phyloP scores from a whole-genome alignment of 495 filamentous ascomycete species.

The Poronia punctata region DNA sequence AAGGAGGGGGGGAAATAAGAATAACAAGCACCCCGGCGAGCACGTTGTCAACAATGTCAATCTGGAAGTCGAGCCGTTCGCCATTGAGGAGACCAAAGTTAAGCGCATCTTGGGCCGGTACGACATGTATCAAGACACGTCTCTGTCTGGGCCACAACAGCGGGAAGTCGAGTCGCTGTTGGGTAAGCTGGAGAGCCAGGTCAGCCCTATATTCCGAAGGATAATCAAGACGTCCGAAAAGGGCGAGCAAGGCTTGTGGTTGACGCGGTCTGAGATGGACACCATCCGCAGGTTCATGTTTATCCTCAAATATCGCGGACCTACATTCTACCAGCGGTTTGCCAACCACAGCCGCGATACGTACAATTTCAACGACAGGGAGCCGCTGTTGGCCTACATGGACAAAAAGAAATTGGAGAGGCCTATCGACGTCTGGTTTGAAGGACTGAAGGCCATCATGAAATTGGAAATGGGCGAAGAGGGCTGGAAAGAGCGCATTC shows the following conservation, averaged over 20 bases:
- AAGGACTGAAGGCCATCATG: constrained; percentile 41
- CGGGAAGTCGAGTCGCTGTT: constrained; percentile 35
- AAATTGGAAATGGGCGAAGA: constrained; percentile 37
- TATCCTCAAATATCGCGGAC: constrained; percentile 44
- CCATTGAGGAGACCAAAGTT: constrained; percentile 27
- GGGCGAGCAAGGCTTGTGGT: constrained; percentile 19
- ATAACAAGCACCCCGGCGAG: constrained; percentile 17
- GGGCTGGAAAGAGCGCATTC: constrained; percentile 30
- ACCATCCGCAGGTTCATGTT: constrained; percentile 47
- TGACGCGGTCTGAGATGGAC: constrained; percentile 35
- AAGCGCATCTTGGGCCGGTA: constrained; percentile 30
- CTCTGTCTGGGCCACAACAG: constrained; percentile 11
- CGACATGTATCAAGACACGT: constrained; percentile 39
- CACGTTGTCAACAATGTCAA: constrained; percentile 19
- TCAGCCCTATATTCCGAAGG: constrained; percentile 23
- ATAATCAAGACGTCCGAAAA: constrained; percentile 26
- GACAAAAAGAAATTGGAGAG: constrained; percentile 30
- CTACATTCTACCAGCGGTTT: constrained; percentile 27
- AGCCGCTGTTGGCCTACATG: constrained; percentile 38
- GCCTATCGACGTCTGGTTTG: constrained; percentile 48
- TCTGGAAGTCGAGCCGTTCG: constrained; percentile 12
- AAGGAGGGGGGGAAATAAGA: constrained; percentile 5
- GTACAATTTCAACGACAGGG: constrained; percentile 36
- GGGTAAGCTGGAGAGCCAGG: constrained; percentile 26
- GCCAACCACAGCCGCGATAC: constrained; percentile 25